These are phyloP conservation scores for Macrolepiota albuminosa DNA, from an alignment of 768 basidiomycete genomes.

Conservation along the genomic window DNA sequence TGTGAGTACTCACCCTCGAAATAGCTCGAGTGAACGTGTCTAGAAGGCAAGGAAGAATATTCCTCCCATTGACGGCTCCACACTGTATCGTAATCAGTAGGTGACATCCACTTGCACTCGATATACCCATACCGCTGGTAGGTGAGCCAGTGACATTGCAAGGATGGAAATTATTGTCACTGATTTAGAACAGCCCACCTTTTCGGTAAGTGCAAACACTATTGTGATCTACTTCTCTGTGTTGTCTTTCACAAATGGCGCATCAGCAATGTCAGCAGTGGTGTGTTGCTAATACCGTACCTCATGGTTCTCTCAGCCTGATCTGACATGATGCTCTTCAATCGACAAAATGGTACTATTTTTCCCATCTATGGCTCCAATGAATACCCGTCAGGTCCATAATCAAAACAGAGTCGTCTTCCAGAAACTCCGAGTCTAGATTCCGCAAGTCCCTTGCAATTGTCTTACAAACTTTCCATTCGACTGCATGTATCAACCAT, in stretches of 20 bases:
- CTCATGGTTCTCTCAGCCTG: background rate
- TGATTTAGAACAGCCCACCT: background rate
- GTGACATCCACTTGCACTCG: background rate
- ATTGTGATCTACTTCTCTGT: too few species aligned
- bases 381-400: too few species aligned
- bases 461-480: background rate
- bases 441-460: background rate
- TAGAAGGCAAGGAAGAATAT: background rate
- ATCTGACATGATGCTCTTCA: background rate
- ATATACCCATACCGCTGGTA: background rate
- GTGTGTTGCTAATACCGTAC: background rate
- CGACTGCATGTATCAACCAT: background rate
- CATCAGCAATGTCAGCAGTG: background rate
- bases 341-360: background rate
- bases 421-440: background rate
- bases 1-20: too few species aligned
- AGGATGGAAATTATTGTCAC: too few species aligned
- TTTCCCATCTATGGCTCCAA: background rate
- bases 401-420: background rate
- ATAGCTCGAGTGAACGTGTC: background rate
- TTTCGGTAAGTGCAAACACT: background rate
- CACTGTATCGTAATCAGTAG: background rate
- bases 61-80: background rate
- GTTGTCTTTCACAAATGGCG: background rate
- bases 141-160: background rate